Base-by-base conservation (phyloP, 768 basidiomycete species). In the Rickenella mellea region DNA sequence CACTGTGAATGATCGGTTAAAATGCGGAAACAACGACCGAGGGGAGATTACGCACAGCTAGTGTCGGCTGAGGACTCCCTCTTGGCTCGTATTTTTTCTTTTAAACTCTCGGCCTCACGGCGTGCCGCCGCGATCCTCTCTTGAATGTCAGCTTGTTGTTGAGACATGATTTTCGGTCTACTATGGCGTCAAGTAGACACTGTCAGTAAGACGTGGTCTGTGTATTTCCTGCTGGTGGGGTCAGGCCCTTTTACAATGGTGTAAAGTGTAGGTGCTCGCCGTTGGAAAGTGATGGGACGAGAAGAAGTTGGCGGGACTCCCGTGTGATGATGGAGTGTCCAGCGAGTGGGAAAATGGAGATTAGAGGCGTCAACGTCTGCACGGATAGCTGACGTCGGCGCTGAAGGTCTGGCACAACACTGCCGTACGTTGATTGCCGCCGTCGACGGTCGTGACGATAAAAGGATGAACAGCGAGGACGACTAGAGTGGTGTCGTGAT, bases 61-160 rank as follows among this genome's bases (percentile, higher is more conserved):
- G 94, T 96, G 66, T 99, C 94, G n/a, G 89, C 92, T 38, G 92
- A 89, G 46, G 92, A 89, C 63, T 98, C 96, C 59, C 82, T 84
- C 65, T 89, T 94, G 38, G 89, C 83, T 56, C 93, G 74, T 60
- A 99, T 99, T 79, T 93, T 94, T 75, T 99, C 96, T 69, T 96
- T 99, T 67, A 99, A 64, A 58, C 78, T 84, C 66, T 98, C 94
- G 33, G 92, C 92, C 66, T 98, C 96, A 60, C 96, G 76, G 53
- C 94, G 81, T 45, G 96, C 94, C 41, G 93, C 89, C 32, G 94
- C 90, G 62, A 99, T 98, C 55, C 86, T 70, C 68, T 89, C 86
- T 60, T 89, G 86, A 54, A 89, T 86, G 59, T 89, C 86, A 61
- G 78, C 76, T 65, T 81, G 82, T 44, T 71, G 71, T 71, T 85